Evolutionary conservation across 202 grass and related monocot genomes (phyloP).

Genomic region (Panicum virgatum): DNA sequence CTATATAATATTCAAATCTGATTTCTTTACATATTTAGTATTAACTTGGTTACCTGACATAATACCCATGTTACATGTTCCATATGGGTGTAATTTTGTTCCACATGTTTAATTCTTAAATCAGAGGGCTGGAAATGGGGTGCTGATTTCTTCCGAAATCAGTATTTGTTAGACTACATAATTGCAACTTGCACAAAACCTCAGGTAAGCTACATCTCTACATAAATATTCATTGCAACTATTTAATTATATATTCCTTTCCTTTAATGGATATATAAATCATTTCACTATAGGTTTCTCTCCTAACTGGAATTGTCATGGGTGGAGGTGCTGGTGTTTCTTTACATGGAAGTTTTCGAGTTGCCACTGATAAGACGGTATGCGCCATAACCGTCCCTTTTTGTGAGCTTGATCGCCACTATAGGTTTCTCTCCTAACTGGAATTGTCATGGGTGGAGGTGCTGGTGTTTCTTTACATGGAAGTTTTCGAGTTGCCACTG

Average conservation of each 20-base stretch:
- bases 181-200: conserved; percentile 82
- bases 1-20: not conserved
- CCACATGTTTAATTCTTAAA: conserved; percentile 25
- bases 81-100: not conserved
- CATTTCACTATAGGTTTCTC: conserved; percentile 65
- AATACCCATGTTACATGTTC: not conserved
- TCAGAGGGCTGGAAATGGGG: conserved; percentile 71
- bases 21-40: conserved; percentile 6
- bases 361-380: conserved; percentile 89
- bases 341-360: conserved; percentile 86
- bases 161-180: conserved; percentile 71
- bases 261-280: conserved; percentile 2
- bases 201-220: conserved; percentile 56
- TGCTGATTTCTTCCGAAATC: conserved; percentile 68
- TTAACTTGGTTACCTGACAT: not conserved
- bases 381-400: not conserved
- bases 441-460: conserved; percentile 89
- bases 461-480: conserved; percentile 94
- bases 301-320: conserved; percentile 81
- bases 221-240: conserved; percentile 12
- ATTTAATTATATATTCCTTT: conserved; percentile 7
- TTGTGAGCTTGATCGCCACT: not conserved
- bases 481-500: conserved; percentile 81
- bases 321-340: conserved; percentile 92
- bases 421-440: conserved; percentile 83